Base-by-base conservation (phyloP, 768 basidiomycete species). In the Suillus alpinus region DNA sequence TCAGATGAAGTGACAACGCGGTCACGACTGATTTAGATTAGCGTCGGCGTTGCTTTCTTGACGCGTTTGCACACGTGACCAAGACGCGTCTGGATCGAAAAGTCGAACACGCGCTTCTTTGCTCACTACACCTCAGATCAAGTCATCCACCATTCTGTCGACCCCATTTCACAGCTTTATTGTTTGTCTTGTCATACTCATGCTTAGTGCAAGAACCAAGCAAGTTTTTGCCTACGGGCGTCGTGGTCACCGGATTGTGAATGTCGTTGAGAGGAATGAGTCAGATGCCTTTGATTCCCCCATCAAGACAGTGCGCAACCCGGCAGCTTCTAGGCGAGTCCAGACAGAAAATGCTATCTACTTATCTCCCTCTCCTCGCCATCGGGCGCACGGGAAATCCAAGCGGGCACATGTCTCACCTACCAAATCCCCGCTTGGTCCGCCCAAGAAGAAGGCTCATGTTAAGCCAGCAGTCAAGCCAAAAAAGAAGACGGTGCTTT, bases 201-300 rank as follows among this genome's bases (percentile, higher is more conserved):
- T 88, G 87, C 77, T 87, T 18, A 79, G 85, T 29, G 66, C 82
- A 60, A 82, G 78, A 65, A 89, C 88, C 6, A 88, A 86, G 69
- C 84, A 86, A 66, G 81, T 89, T 52, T 82, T 79, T 56, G 76
- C 85, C 23, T 89, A 89, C 65, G 88, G 88, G 23, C 83, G 84
- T 65, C 83, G 87, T 62, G 77, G 77, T 43, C 81, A 81, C 57
- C 84, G 88, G 41, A 79, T 88, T n/a, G 77, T 89, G 65, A 80
- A 78, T 60, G 78, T 76, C 46, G 72, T 58, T 71, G 70, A 56
- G 63, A 65, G 36, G 73, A 69, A 67, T 29, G 63, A 69, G 26
- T 53, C 41, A 46, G 29, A 59, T n/a, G 36, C 58, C 18, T 58
- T 58, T 36, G 50, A 59, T 53, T 59, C 52, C 3, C 58, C 57